phyloP scores from a whole-genome alignment of 78 protist species.

The Ministeria vibrans region DNA sequence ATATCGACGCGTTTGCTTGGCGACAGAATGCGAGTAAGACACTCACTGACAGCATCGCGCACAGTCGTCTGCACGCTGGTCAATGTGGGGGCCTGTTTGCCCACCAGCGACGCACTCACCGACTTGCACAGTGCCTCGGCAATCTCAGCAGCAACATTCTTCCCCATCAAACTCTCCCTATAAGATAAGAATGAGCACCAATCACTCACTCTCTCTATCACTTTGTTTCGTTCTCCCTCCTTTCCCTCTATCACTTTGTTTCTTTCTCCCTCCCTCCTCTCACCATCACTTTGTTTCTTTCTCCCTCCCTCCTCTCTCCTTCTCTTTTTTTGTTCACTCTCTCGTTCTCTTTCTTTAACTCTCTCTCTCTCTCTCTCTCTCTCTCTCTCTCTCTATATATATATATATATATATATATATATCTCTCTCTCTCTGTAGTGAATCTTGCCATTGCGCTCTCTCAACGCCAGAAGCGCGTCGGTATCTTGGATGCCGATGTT shows the following conservation, averaged over 20 bases:
- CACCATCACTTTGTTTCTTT: too few relatives aligned
- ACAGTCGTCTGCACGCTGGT: constrained; percentile 19
- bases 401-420: too few relatives aligned
- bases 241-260: neutral
- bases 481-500: neutral
- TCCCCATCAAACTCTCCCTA: neutral
- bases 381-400: too few relatives aligned
- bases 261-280: too few relatives aligned
- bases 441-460: too few relatives aligned
- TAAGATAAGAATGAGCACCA: neutral
- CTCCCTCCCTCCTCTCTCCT: too few relatives aligned
- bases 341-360: too few relatives aligned
- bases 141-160: neutral
- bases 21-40: constrained; percentile 85
- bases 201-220: neutral
- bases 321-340: too few relatives aligned
- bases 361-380: too few relatives aligned
- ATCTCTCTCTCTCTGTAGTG: too few relatives aligned
- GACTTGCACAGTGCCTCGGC: neutral
- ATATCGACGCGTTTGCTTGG: constrained; percentile 76
- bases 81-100: neutral
- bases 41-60: constrained; percentile 48
- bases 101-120: neutral
- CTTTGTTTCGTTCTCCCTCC: neutral
- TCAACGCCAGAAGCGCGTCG: neutral